These are phyloP conservation scores for Eleusine indica DNA, from an alignment of 176 grass and related monocot genomes.

Conservation along the genomic window DNA sequence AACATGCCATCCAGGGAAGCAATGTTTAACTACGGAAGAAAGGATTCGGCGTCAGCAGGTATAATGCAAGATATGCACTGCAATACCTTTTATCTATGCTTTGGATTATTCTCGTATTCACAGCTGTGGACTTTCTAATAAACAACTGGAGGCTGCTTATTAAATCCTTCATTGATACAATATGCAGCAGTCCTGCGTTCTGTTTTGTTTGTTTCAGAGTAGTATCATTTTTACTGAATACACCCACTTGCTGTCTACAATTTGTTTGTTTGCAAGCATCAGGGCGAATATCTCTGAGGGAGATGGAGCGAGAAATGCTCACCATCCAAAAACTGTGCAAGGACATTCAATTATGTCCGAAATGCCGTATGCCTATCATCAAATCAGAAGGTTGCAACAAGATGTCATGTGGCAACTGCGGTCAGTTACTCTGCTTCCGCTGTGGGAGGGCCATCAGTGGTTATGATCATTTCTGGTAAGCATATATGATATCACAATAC, in stretches of 20 bases:
- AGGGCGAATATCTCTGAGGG: background rate
- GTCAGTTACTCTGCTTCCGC: slow-evolving; percentile 49
- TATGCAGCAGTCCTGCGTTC: background rate
- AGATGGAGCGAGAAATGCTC: slow-evolving; percentile 14
- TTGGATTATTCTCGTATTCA: background rate
- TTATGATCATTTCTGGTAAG: slow-evolving; percentile 49
- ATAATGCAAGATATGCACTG: background rate
- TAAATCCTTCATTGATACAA: no score
- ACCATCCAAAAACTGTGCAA: background rate
- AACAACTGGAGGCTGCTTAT: no score
- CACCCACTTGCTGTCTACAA: background rate
- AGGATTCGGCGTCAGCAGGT: slow-evolving; percentile 36
- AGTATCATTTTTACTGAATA: no score
- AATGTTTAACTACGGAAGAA: slow-evolving; percentile 42
- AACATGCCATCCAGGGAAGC: slow-evolving; percentile 42
- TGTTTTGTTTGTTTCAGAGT: no score
- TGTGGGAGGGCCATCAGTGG: slow-evolving; percentile 60
- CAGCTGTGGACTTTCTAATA: no score
- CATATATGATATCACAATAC: no score
- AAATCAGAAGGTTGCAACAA: slow-evolving; percentile 57
- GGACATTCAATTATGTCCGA: slow-evolving; percentile 34
- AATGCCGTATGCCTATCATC: slow-evolving; percentile 47
- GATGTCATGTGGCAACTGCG: slow-evolving; percentile 48
- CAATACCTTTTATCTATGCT: background rate
- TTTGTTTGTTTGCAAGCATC: slow-evolving; percentile 5